Conservation (phyloP, 2,329 filamentous ascomycete genomes). For the Apiospora rasikravindrae region DNA sequence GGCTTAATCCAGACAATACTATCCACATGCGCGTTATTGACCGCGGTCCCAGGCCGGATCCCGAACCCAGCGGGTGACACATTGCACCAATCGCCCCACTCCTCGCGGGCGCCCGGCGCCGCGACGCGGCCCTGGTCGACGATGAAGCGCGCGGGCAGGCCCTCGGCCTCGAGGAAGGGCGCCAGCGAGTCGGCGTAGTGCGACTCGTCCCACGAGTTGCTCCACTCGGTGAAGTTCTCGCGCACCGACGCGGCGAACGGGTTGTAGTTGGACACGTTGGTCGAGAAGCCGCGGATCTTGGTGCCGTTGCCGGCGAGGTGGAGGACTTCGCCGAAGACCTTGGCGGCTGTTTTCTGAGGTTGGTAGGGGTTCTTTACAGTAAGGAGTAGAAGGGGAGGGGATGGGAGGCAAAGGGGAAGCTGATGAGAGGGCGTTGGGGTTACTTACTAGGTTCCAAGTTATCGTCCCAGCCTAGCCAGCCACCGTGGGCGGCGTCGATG, state of each 20-base stretch:
- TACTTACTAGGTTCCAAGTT: slow-evolving; percentile 54
- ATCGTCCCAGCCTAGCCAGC: slow-evolving; percentile 64
- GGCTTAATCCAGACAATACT: slow-evolving; percentile 70
- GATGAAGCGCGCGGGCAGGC: slow-evolving; percentile 48
- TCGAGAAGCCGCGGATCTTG: slow-evolving; percentile 59
- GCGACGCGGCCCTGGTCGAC: slow-evolving; percentile 38
- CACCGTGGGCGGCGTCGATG: slow-evolving; percentile 62
- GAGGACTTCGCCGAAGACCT: slow-evolving; percentile 56
- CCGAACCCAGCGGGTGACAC: slow-evolving; percentile 63
- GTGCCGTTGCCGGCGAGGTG: slow-evolving; percentile 56
- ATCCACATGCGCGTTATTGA: slow-evolving; percentile 59
- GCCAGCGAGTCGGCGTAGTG: slow-evolving; percentile 71
- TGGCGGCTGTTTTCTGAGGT: slow-evolving; percentile 34
- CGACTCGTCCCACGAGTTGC: slow-evolving; percentile 59
- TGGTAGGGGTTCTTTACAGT: not conserved
- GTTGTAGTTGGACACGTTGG: slow-evolving; percentile 66
- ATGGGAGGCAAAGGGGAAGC: no score
- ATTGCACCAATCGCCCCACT: slow-evolving; percentile 69
- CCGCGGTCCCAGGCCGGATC: slow-evolving; percentile 58
- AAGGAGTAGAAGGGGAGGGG: not conserved
- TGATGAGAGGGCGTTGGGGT: not conserved
- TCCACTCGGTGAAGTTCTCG: slow-evolving; percentile 41
- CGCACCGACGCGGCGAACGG: slow-evolving; percentile 32
- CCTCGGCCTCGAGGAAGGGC: slow-evolving; percentile 58
- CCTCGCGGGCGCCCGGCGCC: slow-evolving; percentile 45